Evolutionary conservation across 371 early-diverging fungal species (phyloP), one percentile per base, ranked within the genome.

Genomic region (Mortierella sp.): DNA sequence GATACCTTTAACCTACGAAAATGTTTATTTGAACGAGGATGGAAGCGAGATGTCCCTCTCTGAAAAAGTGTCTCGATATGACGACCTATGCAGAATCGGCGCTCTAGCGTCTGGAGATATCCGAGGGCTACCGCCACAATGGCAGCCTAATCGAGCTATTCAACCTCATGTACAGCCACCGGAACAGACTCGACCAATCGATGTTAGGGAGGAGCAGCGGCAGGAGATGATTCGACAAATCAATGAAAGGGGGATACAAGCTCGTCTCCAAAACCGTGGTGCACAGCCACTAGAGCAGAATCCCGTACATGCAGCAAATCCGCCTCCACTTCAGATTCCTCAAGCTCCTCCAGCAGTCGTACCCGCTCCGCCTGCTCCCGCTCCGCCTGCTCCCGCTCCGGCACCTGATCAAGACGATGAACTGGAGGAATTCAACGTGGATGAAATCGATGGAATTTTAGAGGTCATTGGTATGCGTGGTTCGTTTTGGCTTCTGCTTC

Each of bases 391-490:
- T 15, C 74, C 64, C 21, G 58, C 45, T 1, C 74, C 59, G 16
- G 67, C 65, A 33, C 58, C 11, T n/a, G 65, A 63, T 21, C 69
- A 36, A 9, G 63, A 66, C 8, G 80, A 74, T n/a, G 90, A 89
- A 0, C 87, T 89, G 8, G 86, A 86, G 2, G 87, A 87, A 52
- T 72, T 86, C 65, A 87, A 87, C 32, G 86, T 84, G 38, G 96
- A 93, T 45, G 95, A 93, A 50, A 84, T 93, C 32, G 95, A 95
- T 60, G 95, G 94, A 9, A 87, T 97, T 38, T 78, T 97, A 50
- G 97, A 96, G 67, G 92, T 96, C 7, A 88, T 97, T 65, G 98
- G 98, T 5, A 91, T 97, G 86, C 88, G 93, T 10, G 98, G 97
- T 0, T 94, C 95, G 10, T 71, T 93, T 19, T 88, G 90, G 84